Evolutionary conservation across 2,329 filamentous ascomycete species (phyloP).

Genomic region (Dothidotthia symphoricarpi): DNA sequence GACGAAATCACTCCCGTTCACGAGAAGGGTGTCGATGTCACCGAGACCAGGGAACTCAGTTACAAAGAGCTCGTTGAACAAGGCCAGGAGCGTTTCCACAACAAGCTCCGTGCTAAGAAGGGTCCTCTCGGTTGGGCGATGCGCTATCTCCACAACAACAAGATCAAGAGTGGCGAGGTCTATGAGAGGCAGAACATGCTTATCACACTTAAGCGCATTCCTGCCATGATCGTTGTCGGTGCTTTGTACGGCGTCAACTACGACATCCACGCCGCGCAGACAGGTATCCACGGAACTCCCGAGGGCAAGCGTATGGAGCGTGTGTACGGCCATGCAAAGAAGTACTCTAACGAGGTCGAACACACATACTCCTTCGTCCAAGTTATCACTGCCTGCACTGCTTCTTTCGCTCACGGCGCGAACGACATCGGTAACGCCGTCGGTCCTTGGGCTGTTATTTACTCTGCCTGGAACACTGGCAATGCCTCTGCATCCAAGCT

Average conservation of each 20-base stretch:
- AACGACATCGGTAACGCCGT: slow-evolving; percentile 58
- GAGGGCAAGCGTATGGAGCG: slow-evolving; percentile 70
- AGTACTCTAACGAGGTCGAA: slow-evolving; percentile 42
- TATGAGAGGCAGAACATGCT: slow-evolving; percentile 73
- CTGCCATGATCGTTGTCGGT: slow-evolving; percentile 63
- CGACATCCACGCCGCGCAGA: slow-evolving; percentile 76
- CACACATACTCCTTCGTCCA: slow-evolving; percentile 52
- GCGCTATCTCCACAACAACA: slow-evolving; percentile 72
- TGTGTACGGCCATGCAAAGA: slow-evolving; percentile 55
- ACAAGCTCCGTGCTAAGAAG: slow-evolving; percentile 59
- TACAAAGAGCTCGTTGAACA: slow-evolving; percentile 64
- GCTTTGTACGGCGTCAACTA: slow-evolving; percentile 74
- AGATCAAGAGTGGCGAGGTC: slow-evolving; percentile 67
- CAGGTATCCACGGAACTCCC: slow-evolving; percentile 67
- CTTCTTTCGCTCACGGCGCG: slow-evolving; percentile 61
- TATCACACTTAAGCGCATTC: slow-evolving; percentile 62
- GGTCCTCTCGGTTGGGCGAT: slow-evolving; percentile 82
- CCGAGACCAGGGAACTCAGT: slow-evolving; percentile 52
- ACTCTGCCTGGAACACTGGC: slow-evolving; percentile 55
- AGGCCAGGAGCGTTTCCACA: slow-evolving; percentile 59
- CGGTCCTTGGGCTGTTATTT: slow-evolving; percentile 41
- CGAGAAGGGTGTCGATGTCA: slow-evolving; percentile 31
- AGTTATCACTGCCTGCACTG: slow-evolving; percentile 47
- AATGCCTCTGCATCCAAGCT: slow-evolving; percentile 61
- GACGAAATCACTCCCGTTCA: slow-evolving; percentile 27